Conservation (phyloP, 2,329 filamentous ascomycete genomes). For the Sporothrix phasma region DNA sequence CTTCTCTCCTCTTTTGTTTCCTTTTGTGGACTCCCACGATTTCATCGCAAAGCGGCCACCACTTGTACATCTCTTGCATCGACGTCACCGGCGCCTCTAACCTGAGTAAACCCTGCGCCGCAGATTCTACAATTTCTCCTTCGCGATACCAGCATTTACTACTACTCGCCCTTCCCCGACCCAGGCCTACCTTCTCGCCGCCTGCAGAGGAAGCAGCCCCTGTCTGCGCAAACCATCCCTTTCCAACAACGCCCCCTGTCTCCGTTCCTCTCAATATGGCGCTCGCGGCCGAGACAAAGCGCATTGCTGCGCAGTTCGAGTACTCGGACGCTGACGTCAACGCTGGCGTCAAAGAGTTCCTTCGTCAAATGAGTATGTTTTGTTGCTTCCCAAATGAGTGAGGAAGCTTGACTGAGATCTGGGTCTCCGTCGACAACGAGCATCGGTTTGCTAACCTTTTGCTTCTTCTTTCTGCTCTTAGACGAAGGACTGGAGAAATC, state of each 20-base stretch:
- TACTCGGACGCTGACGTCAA: slow-evolving; percentile 70
- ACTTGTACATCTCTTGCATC: background rate
- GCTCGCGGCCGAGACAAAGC: slow-evolving; percentile 61
- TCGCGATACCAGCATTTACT: slow-evolving; percentile 38
- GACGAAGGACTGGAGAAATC: slow-evolving; percentile 73
- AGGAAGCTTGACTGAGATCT: background rate
- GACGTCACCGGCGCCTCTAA: slow-evolving; percentile 13
- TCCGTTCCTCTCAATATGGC: slow-evolving; percentile 51
- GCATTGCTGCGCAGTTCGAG: slow-evolving; percentile 76
- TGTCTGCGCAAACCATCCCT: slow-evolving; percentile 47
- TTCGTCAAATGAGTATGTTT: slow-evolving; percentile 62
- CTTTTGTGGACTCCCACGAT: background rate
- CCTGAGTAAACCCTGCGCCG: background rate
- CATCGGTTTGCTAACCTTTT: background rate
- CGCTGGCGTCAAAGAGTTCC: slow-evolving; percentile 72
- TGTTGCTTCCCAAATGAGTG: background rate
- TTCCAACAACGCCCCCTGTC: slow-evolving; percentile 43
- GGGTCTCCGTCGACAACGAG: background rate
- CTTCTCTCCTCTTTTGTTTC: background rate
- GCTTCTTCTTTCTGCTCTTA: slow-evolving; percentile 25
- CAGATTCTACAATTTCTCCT: slow-evolving; percentile 38
- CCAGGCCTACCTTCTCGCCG: slow-evolving; percentile 33
- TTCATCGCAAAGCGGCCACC: background rate
- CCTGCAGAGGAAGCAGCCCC: slow-evolving; percentile 30
- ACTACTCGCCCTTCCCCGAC: slow-evolving; percentile 25